phyloP scores from a whole-genome alignment of 129 eudicot species.

The sunflower (Helianthus annuus) region DNA sequence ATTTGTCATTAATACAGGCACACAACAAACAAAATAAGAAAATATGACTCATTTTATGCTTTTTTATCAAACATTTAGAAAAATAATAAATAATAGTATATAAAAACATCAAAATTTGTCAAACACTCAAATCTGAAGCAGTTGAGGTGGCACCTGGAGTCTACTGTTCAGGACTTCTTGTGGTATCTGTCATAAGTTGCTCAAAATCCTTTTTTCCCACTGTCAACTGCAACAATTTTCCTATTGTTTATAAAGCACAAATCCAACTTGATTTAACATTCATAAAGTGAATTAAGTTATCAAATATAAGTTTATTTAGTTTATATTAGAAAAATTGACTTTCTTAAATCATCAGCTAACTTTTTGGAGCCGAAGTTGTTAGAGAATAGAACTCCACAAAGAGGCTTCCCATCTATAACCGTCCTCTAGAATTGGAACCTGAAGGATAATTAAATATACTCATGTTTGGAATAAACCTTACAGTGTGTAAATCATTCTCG shows the following conservation, averaged over 20 bases:
- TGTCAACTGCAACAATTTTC: conserved; percentile 45
- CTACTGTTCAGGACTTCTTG: conserved; percentile 49
- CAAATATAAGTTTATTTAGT: background rate
- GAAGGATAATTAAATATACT: no score
- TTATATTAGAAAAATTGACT: conserved; percentile 35
- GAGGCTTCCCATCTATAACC: conserved; percentile 83
- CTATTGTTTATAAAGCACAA: conserved; percentile 33
- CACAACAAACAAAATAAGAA: no score
- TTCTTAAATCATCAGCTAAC: conserved; percentile 42
- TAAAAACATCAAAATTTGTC: background rate
- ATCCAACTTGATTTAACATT: background rate
- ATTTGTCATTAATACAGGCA: no score
- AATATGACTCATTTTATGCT: no score
- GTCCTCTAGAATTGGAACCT: no score
- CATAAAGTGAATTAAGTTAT: conserved; percentile 2
- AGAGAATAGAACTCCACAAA: conserved; percentile 83
- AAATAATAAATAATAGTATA: conserved; percentile 1
- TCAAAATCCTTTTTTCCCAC: conserved; percentile 26
- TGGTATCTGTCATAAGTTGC: conserved; percentile 24
- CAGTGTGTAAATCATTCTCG: no score
- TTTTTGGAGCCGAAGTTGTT: conserved; percentile 38
- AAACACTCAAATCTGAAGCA: conserved; percentile 31
- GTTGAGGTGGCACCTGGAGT: conserved; percentile 43
- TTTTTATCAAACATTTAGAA: no score
- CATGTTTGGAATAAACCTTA: no score